phyloP scores from a whole-genome alignment of 805 yeast species.

The Wickerhamomyces bisporus region DNA sequence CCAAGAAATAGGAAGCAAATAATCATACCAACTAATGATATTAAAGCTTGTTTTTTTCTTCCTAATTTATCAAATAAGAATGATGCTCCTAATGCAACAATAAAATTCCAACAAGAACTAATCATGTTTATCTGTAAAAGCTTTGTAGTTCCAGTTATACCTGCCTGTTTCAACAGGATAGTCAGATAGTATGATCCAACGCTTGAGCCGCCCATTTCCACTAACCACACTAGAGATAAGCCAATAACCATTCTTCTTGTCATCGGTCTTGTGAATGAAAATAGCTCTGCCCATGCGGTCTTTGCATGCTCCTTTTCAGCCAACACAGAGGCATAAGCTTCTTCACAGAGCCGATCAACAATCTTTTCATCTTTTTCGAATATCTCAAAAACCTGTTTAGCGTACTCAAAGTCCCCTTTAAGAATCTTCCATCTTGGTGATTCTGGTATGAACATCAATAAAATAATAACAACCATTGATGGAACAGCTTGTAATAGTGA shows the following conservation, averaged over 20 bases:
- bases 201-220: conserved; percentile 13
- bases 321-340: background rate
- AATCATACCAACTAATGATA: conserved; percentile 9
- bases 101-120: conserved; percentile 7
- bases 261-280: conserved; percentile 8
- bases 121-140: conserved; percentile 36
- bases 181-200: conserved; percentile 12
- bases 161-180: conserved; percentile 19
- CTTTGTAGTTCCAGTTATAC: conserved; percentile 35
- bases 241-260: conserved; percentile 6
- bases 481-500: conserved; percentile 24
- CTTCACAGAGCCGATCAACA: conserved; percentile 1
- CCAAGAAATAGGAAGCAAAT: conserved; percentile 9
- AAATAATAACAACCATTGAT: conserved; percentile 9
- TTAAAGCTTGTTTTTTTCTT: conserved; percentile 7
- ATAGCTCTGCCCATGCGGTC: conserved; percentile 5
- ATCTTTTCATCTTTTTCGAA: conserved; percentile 4
- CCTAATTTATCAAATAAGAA: conserved; percentile 9
- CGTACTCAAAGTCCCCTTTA: conserved; percentile 8
- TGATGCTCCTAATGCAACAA: conserved; percentile 2
- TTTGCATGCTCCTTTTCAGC: conserved; percentile 3
- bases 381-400: conserved; percentile 8
- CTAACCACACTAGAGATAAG: conserved; percentile 6
- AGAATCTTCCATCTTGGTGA: conserved; percentile 11
- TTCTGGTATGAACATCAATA: conserved; percentile 16